phyloP scores from a whole-genome alignment of 2,329 filamentous ascomycete species.

The Neofusicoccum ribis region DNA sequence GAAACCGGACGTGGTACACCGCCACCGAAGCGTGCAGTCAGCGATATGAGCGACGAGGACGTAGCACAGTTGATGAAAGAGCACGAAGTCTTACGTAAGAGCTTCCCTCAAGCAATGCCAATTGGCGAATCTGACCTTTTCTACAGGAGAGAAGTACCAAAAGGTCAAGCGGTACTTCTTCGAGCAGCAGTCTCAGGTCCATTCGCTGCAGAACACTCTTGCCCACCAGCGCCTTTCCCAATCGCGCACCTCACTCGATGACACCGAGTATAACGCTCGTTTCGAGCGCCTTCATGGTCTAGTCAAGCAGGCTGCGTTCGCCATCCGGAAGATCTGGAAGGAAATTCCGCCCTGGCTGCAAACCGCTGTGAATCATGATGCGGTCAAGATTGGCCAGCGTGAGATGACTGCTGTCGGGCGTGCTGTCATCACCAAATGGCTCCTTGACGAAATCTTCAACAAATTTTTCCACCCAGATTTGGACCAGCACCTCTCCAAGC shows the following conservation, averaged over 20 bases:
- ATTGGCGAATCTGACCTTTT: constrained; percentile 12
- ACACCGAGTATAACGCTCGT: constrained; percentile 86
- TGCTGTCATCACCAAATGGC: constrained; percentile 83
- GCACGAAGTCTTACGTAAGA: constrained; percentile 50
- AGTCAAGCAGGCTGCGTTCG: constrained; percentile 92
- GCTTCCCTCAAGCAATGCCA: constrained; percentile 21
- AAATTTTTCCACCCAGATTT: constrained; percentile 90
- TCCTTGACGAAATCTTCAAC: constrained; percentile 88
- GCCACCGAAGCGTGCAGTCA: constrained; percentile 41
- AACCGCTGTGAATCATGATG: constrained; percentile 78
- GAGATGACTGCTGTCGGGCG: constrained; percentile 97
- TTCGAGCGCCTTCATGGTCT: constrained; percentile 91
- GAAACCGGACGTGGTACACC: constrained; percentile 46
- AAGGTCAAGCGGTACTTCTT: constrained; percentile 98
- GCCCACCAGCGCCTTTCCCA: constrained; percentile 94
- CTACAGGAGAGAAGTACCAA: constrained; percentile 86
- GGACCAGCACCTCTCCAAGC: constrained; percentile 71
- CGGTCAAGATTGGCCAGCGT: constrained; percentile 82
- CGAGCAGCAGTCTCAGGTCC: constrained; percentile 84
- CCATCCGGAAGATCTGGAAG: constrained; percentile 93
- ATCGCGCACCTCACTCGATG: constrained; percentile 90
- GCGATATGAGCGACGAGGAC: constrained; percentile 51
- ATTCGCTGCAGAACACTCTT: constrained; percentile 94
- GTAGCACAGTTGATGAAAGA: constrained; percentile 50
- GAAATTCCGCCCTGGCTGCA: constrained; percentile 78